Conservation (phyloP, 2,329 filamentous ascomycete species). For the Pseudocercospora macadamiae region DNA sequence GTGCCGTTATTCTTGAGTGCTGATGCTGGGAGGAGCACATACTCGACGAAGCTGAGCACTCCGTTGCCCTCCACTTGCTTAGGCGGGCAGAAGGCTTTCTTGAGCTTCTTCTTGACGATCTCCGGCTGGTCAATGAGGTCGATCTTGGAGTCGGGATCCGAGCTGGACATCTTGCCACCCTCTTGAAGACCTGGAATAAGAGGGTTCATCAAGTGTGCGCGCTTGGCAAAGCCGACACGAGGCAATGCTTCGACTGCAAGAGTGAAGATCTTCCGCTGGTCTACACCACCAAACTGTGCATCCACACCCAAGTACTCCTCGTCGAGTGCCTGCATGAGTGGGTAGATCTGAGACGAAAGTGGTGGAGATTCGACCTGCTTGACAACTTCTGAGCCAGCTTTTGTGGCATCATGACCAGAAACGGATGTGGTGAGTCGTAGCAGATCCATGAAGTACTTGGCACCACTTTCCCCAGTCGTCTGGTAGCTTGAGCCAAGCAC, state of each 20-base stretch:
- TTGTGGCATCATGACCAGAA: conserved; percentile 80
- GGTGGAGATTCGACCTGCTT: conserved; percentile 83
- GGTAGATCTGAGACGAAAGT: conserved; percentile 76
- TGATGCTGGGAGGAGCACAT: conserved; percentile 77
- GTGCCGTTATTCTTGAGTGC: conserved; percentile 59
- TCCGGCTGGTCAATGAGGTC: conserved; percentile 85
- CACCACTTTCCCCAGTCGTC: conserved; percentile 67
- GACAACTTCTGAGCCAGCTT: conserved; percentile 89
- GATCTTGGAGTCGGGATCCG: conserved; percentile 80
- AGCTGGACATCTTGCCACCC: conserved; percentile 78
- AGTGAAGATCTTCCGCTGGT: conserved; percentile 88
- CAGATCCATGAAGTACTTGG: conserved; percentile 82
- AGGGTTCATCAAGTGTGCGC: conserved; percentile 76
- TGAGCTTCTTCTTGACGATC: conserved; percentile 76
- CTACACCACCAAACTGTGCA: conserved; percentile 80
- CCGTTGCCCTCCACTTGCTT: conserved; percentile 82
- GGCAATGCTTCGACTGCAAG: conserved; percentile 83
- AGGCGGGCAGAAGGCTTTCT: conserved; percentile 80
- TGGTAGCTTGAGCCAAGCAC: conserved; percentile 68
- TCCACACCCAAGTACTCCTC: conserved; percentile 89
- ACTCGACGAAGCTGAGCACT: conserved; percentile 82
- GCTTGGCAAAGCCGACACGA: conserved; percentile 78
- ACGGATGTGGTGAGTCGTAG: conserved; percentile 73
- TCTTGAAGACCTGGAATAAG: conserved; percentile 82
- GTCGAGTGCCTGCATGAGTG: conserved; percentile 86